These are phyloP conservation scores for Mycocentrospora acerina DNA, from an alignment of 2,329 filamentous ascomycete genomes.

Conservation along the genomic window DNA sequence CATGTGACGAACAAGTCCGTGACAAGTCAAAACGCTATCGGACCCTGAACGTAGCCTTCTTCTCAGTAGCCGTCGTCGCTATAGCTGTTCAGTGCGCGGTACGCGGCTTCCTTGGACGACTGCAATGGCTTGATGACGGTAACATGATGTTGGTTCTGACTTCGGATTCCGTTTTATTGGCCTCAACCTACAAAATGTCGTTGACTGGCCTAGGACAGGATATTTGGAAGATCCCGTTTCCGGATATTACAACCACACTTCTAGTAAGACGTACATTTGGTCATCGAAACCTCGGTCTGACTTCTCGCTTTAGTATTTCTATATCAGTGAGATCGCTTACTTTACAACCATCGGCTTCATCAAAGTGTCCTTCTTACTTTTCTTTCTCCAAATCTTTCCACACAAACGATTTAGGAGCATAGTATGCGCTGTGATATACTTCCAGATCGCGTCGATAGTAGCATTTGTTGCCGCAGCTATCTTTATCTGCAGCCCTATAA, in stretches of 20 bases:
- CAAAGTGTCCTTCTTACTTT: conserved; percentile 29
- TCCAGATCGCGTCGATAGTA: conserved; percentile 20
- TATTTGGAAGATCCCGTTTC: conserved; percentile 9
- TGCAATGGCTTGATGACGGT: conserved; percentile 5
- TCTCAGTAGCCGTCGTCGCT: background rate
- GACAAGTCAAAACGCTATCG: conserved; percentile 7
- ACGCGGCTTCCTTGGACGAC: conserved; percentile 2
- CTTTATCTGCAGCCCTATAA: conserved; percentile 35
- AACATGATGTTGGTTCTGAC: conserved; percentile 4
- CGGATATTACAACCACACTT: conserved; percentile 9
- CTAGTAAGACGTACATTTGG: conserved; percentile 1
- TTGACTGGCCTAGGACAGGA: conserved; percentile 11
- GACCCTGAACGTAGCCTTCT: conserved; percentile 3
- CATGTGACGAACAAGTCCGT: conserved; percentile 4
- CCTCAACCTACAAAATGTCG: no score
- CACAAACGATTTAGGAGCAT: conserved; percentile 11
- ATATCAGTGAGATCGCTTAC: conserved; percentile 35
- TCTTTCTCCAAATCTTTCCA: conserved; percentile 31
- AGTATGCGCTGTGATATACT: conserved; percentile 12
- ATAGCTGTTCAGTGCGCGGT: conserved; percentile 2
- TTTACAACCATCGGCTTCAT: conserved; percentile 24
- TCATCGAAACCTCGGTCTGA: background rate
- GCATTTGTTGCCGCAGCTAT: conserved; percentile 17
- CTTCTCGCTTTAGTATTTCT: conserved; percentile 18
- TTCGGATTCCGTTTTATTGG: background rate